A percentile compares a stretch with the other conserved stretches of the same genome.
Evolutionary conservation across 176 grass and related monocot species (phyloP).

Genomic region (Aegilops umbellulata): DNA sequence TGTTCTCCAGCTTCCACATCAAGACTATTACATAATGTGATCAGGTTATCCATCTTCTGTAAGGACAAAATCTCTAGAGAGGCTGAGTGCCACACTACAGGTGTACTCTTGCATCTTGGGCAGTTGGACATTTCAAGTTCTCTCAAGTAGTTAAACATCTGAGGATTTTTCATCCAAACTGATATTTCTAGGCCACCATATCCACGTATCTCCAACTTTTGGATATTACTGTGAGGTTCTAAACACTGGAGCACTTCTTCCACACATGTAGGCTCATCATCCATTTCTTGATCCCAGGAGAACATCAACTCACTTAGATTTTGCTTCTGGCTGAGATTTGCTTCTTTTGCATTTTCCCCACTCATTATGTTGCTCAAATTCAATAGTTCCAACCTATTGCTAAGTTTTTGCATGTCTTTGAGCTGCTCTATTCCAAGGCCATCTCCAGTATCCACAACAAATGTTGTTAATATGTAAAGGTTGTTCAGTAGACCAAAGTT

Average conservation of each 20-base stretch:
- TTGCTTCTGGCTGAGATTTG: neutral
- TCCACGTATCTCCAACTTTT: neutral
- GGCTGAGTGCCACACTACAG: neutral
- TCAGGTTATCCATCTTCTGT: neutral
- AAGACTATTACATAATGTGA: neutral
- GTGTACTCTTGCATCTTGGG: neutral
- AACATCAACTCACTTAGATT: neutral
- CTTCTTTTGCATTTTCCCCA: neutral
- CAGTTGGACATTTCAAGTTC: neutral
- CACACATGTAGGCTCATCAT: neutral
- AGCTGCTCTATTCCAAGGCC: conserved; percentile 22
- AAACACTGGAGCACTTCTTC: neutral
- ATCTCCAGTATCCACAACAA: neutral
- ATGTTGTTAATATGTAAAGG: too few relatives aligned
- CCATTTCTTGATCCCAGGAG: neutral
- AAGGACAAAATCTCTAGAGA: neutral
- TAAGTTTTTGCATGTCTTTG: neutral
- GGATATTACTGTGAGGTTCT: neutral
- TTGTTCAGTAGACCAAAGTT: too few relatives aligned
- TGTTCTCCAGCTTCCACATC: neutral
- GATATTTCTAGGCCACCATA: neutral
- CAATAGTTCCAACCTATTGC: neutral
- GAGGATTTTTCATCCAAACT: conserved; percentile 1
- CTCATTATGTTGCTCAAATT: conserved; percentile 1
- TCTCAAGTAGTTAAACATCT: neutral